Percentiles rank a stretch among this genome's conserved stretches.
These are phyloP conservation scores for Mucor piriformis DNA, from an alignment of 371 early-diverging fungal species.

Conservation along the genomic window DNA sequence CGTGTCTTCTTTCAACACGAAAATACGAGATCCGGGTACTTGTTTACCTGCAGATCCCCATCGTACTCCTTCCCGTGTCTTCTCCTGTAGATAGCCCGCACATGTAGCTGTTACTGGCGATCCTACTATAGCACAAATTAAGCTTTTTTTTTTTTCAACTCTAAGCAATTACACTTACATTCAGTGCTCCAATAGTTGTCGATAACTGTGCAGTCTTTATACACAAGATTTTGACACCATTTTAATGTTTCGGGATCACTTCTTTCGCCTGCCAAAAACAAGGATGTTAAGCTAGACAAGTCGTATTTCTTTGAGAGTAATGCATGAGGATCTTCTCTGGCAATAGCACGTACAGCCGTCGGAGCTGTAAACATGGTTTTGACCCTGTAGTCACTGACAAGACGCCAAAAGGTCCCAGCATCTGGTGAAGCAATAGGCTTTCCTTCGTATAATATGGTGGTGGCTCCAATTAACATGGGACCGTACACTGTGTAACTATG, in stretches of 20 bases:
- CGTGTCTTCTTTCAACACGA: slow-evolving; percentile 60
- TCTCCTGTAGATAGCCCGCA: slow-evolving; percentile 52
- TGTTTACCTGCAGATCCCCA: slow-evolving; percentile 74
- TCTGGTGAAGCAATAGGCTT: slow-evolving; percentile 87
- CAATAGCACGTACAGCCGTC: slow-evolving; percentile 87
- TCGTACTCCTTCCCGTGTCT: slow-evolving; percentile 29
- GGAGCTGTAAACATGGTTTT: slow-evolving; percentile 92
- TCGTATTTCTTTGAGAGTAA: slow-evolving; percentile 60
- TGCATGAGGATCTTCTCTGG: slow-evolving; percentile 78
- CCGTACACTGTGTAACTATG: slow-evolving; percentile 92
- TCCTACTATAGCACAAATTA: slow-evolving; percentile 24
- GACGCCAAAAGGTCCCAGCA: slow-evolving; percentile 79
- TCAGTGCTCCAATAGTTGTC: slow-evolving; percentile 98
- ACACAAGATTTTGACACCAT: slow-evolving; percentile 69
- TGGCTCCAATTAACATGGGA: slow-evolving; percentile 83
- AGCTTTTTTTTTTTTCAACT: background rate
- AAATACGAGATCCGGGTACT: slow-evolving; percentile 77
- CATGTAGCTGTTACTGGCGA: slow-evolving; percentile 76
- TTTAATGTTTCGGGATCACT: slow-evolving; percentile 81
- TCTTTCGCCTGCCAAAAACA: slow-evolving; percentile 92
- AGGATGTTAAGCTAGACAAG: slow-evolving; percentile 58
- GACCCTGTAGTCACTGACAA: slow-evolving; percentile 78
- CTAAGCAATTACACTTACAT: slow-evolving; percentile 58
- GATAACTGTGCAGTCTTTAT: slow-evolving; percentile 50
- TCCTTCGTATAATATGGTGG: slow-evolving; percentile 90